Evolutionary conservation across 2,329 filamentous ascomycete genomes (phyloP).

Genomic region (Scopulariopsis brevicaulis): DNA sequence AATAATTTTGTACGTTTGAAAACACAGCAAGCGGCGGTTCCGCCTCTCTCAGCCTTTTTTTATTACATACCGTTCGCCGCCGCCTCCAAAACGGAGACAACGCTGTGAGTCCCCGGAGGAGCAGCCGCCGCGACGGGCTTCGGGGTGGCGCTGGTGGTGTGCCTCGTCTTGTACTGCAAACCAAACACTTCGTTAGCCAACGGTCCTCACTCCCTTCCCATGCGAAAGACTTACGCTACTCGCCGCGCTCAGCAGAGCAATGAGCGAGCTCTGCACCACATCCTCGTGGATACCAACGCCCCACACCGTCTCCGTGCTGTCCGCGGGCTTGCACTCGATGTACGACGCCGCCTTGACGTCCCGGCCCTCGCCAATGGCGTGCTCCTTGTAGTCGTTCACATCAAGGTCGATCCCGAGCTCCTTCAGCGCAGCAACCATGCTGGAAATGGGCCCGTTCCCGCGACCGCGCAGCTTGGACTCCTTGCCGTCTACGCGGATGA

Average conservation of each 20-base stretch:
- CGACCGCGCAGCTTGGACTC: constrained; percentile 71
- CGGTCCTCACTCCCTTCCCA: not conserved
- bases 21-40: not conserved
- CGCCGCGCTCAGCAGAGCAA: constrained; percentile 75
- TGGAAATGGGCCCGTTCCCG: constrained; percentile 86
- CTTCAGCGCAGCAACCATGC: constrained; percentile 70
- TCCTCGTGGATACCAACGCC: constrained; percentile 88
- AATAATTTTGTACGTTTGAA: not conserved
- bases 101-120: constrained; percentile 9
- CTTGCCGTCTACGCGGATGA: constrained; percentile 69
- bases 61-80: constrained; percentile 23
- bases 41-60: not conserved
- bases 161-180: constrained; percentile 58
- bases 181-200: constrained; percentile 6
- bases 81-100: constrained; percentile 24
- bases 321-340: constrained; percentile 71
- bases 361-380: constrained; percentile 72
- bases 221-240: constrained; percentile 56
- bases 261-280: constrained; percentile 80
- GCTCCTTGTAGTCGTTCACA: constrained; percentile 92
- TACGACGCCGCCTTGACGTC: constrained; percentile 91
- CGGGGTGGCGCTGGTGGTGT: constrained; percentile 56
- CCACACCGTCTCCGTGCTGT: constrained; percentile 66
- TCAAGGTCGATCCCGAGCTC: constrained; percentile 76
- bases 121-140: constrained; percentile 30